A percentile compares a stretch with the other conserved stretches of the same genome.
Evolutionary conservation across 2,329 filamentous ascomycete genomes (phyloP).

Genomic region (Aurifilum marmelostoma): DNA sequence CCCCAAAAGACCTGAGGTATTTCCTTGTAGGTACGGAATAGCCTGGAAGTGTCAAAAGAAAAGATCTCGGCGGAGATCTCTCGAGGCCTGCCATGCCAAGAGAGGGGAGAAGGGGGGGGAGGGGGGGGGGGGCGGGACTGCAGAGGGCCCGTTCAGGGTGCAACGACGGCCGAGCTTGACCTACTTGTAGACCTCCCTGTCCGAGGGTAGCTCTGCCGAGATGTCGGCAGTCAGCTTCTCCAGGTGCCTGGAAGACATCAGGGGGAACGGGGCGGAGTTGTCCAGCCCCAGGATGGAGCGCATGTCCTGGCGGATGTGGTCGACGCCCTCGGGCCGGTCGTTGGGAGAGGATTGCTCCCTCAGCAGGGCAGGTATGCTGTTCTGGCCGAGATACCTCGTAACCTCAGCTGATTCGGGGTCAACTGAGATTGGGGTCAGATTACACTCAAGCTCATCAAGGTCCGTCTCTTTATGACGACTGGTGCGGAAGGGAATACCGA

Average conservation of each 20-base stretch:
- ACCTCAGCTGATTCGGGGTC: conserved; percentile 59
- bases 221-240: conserved; percentile 64
- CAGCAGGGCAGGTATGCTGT: conserved; percentile 68
- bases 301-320: conserved; percentile 65
- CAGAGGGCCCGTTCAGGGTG: no score
- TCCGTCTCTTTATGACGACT: conserved; percentile 14
- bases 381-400: conserved; percentile 67
- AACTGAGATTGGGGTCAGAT: conserved; percentile 39
- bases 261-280: conserved; percentile 67
- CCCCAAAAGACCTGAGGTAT: conserved; percentile 71
- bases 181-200: conserved; percentile 69
- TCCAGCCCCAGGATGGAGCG: conserved; percentile 67
- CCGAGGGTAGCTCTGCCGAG: conserved; percentile 63
- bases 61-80: background rate
- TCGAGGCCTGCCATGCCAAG: background rate
- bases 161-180: conserved; percentile 33
- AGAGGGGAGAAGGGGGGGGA: background rate
- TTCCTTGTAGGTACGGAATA: conserved; percentile 69
- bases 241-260: conserved; percentile 67
- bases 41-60: conserved; percentile 41
- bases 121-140: background rate
- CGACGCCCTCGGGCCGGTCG: conserved; percentile 55
- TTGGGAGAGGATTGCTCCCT: conserved; percentile 61
- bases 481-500: conserved; percentile 32
- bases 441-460: conserved; percentile 16